Base-by-base conservation (phyloP, 495 filamentous ascomycete genomes). In the Xylaria bambusicola region DNA sequence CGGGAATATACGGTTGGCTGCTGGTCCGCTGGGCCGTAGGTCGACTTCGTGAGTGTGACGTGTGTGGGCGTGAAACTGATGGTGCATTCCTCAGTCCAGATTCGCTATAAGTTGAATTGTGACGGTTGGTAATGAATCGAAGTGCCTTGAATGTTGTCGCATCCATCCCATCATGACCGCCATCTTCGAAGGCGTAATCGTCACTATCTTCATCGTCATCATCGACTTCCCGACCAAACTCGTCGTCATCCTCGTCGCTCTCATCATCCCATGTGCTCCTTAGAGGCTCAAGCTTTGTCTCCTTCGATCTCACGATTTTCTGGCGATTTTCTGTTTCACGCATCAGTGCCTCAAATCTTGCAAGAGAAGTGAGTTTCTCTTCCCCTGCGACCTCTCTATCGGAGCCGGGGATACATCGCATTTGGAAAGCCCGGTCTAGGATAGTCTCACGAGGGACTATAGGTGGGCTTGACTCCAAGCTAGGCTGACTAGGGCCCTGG, bases 271-370 rank as follows among this genome's bases (percentile, higher is more conserved):
- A 77, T 3, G 78, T 77, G 58, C 73, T 75, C 66, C 77, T 79
- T 40, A 79, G 58, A 21, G 60, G 62, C 49, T 63, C 60, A 49
- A 51, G 66, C 6, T 6, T 13, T 33, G 57, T 49, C 6, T 67
- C 67, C 8, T 65, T 67, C 6, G 21, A 18, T 18, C 73, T 62
- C 6, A 64, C 63, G n/a, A 60, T 66, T 63, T 52, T 72, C 47
- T 72, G 72, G 42, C 73, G 78, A 59, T 77, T 74, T 9, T 85
- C 83, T 27, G 71, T 67, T 54, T 84, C 80, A 18, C 73, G 62
- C 83, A 85, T 85, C 46, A 85, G 61, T 3, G 83, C 82, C 51
- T 85, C 83, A 38, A 85, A 85, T 12, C 81, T 74, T 17, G 81
- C 83, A 38, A 85, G 66, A 1, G 81, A 84, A 54, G 74, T 84